These are phyloP conservation scores for Salvia rosmarinus DNA, from an alignment of 257 asterid species.

Conservation along the genomic window DNA sequence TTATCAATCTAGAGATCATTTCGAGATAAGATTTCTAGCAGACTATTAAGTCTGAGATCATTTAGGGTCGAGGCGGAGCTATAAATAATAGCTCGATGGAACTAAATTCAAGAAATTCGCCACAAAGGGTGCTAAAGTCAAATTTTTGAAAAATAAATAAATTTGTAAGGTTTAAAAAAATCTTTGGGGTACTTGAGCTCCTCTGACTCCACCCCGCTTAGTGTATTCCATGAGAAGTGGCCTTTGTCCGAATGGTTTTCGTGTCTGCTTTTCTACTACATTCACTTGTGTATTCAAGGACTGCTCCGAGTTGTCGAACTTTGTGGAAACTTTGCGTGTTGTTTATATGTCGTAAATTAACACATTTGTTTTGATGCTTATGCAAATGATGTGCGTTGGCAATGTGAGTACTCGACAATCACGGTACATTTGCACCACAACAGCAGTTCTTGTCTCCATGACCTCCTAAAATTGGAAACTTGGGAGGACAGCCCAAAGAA, in stretches of 20 bases:
- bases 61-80: too few relatives aligned
- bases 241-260: background rate
- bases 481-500: slow-evolving; percentile 41
- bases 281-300: background rate
- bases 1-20: too few relatives aligned
- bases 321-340: background rate
- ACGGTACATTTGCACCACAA: slow-evolving; percentile 9
- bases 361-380: background rate
- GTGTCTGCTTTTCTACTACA: background rate
- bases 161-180: too few relatives aligned
- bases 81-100: too few relatives aligned
- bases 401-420: background rate
- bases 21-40: too few relatives aligned
- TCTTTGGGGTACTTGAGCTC: too few relatives aligned
- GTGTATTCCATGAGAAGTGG: background rate
- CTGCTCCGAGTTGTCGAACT: slow-evolving; percentile 10
- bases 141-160: too few relatives aligned
- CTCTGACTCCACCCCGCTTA: too few relatives aligned
- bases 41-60: too few relatives aligned
- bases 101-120: too few relatives aligned
- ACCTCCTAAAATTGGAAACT: slow-evolving; percentile 61
- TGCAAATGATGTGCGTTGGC: background rate
- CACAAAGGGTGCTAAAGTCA: too few relatives aligned
- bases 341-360: background rate
- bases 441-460: slow-evolving; percentile 59